Percentiles rank a stretch among this genome's conserved stretches.
These are phyloP conservation scores for Aspergillus felis DNA, from an alignment of 2,329 filamentous ascomycete genomes.

Conservation along the genomic window DNA sequence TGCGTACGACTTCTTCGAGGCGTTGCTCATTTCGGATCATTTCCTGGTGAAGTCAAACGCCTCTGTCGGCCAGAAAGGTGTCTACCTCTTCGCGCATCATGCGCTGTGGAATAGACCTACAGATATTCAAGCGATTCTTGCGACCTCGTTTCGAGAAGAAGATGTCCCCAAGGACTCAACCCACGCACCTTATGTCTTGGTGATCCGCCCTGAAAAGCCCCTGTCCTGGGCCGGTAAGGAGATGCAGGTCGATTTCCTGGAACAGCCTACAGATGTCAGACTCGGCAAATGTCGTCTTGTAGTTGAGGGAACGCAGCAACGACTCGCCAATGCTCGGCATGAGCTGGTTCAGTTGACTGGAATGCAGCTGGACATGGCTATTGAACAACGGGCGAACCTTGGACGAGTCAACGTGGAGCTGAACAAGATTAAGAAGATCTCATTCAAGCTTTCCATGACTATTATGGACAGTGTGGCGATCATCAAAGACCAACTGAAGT, in stretches of 20 bases:
- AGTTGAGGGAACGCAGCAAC: slow-evolving; percentile 76
- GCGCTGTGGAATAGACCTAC: slow-evolving; percentile 69
- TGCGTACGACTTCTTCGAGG: slow-evolving; percentile 73
- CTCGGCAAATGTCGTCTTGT: slow-evolving; percentile 81
- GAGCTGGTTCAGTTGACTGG: slow-evolving; percentile 75
- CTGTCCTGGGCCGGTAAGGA: slow-evolving; percentile 78
- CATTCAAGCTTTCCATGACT: slow-evolving; percentile 92
- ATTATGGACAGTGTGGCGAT: slow-evolving; percentile 99
- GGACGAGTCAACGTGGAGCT: slow-evolving; percentile 86
- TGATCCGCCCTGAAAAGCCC: slow-evolving; percentile 74
- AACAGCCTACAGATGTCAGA: slow-evolving; percentile 80
- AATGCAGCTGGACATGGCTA: slow-evolving; percentile 79
- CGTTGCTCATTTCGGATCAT: slow-evolving; percentile 76
- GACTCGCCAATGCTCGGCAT: slow-evolving; percentile 72
- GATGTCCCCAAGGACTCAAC: slow-evolving; percentile 67
- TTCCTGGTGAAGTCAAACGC: slow-evolving; percentile 73
- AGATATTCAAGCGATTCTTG: slow-evolving; percentile 81
- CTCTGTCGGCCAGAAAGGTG: slow-evolving; percentile 66
- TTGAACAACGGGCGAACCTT: slow-evolving; percentile 90
- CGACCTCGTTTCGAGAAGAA: slow-evolving; percentile 69
- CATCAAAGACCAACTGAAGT: slow-evolving; percentile 72
- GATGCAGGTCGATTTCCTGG: slow-evolving; percentile 66
- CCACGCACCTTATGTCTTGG: slow-evolving; percentile 74
- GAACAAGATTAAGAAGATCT: slow-evolving; percentile 90
- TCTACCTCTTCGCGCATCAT: slow-evolving; percentile 81